These are phyloP conservation scores for Huntiella bhutanensis DNA, from an alignment of 2,329 filamentous ascomycete genomes.

Conservation along the genomic window DNA sequence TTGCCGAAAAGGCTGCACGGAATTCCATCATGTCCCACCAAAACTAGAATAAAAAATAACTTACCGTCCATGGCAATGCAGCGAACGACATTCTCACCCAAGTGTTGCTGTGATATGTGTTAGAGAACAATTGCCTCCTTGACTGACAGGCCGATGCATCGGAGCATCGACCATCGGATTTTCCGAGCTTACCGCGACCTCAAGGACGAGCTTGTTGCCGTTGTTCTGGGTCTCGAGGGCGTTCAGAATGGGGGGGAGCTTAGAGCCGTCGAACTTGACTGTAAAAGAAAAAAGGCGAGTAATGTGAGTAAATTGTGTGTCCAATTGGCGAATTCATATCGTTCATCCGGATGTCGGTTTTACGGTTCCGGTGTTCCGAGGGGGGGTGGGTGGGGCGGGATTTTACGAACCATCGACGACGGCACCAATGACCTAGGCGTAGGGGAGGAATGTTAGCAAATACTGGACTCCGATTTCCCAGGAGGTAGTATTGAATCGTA, in stretches of 20 bases:
- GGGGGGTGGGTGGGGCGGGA: slow-evolving; percentile 11
- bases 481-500: too few relatives aligned
- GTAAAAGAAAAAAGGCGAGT: slow-evolving; percentile 16
- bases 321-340: slow-evolving; percentile 4
- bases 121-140: neutral
- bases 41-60: slow-evolving; percentile 17
- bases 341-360: slow-evolving; percentile 3
- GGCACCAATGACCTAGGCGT: slow-evolving; percentile 80
- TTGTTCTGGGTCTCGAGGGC: slow-evolving; percentile 82
- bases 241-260: slow-evolving; percentile 94
- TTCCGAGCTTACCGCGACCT: slow-evolving; percentile 61
- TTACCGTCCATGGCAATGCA: slow-evolving; percentile 99
- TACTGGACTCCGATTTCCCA: neutral
- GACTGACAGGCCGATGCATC: slow-evolving; percentile 11
- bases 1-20: too few relatives aligned
- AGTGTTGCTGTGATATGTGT: slow-evolving; percentile 61
- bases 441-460: slow-evolving; percentile 26
- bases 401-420: slow-evolving; percentile 78
- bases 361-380: slow-evolving; percentile 10
- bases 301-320: slow-evolving; percentile 10
- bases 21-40: neutral
- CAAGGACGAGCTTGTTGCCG: slow-evolving; percentile 84
- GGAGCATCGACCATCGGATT: slow-evolving; percentile 7
- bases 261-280: slow-evolving; percentile 94
- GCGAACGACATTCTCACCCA: slow-evolving; percentile 96